phyloP scores from a whole-genome alignment of 345 rosid genomes.

The Syzygium aqueum region DNA sequence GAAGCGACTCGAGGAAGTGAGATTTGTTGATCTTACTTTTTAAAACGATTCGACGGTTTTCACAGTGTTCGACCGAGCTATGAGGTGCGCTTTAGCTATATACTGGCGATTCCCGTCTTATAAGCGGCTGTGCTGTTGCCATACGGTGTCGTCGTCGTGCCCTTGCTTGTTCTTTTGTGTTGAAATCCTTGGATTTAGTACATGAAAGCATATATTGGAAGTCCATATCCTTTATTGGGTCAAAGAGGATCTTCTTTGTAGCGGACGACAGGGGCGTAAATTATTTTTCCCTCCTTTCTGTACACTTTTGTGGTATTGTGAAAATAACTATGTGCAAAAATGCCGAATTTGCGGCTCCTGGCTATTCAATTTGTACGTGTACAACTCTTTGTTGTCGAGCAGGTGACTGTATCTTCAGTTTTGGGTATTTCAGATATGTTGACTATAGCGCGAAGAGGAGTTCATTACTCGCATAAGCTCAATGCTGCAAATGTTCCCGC shows the following conservation, averaged over 20 bases:
- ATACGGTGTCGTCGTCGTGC: background rate
- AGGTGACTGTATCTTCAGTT: background rate
- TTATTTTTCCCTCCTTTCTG: background rate
- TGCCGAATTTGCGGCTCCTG: background rate
- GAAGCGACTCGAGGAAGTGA: background rate
- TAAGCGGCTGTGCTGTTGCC: background rate
- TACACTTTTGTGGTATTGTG: background rate
- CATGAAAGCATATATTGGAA: background rate
- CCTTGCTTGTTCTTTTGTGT: background rate
- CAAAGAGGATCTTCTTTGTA: background rate
- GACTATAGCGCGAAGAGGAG: slow-evolving; percentile 35
- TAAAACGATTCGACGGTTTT: background rate
- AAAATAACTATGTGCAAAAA: background rate
- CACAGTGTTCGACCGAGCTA: background rate
- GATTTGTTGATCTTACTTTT: background rate
- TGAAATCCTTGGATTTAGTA: background rate
- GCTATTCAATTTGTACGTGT: background rate
- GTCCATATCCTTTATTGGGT: background rate
- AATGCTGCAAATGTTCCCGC: slow-evolving; percentile 49
- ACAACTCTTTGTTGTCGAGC: background rate
- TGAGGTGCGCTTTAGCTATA: background rate
- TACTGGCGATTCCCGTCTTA: background rate
- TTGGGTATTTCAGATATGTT: slow-evolving; percentile 38
- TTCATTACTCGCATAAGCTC: slow-evolving; percentile 50
- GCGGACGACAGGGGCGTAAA: background rate